phyloP scores from a whole-genome alignment of 1,284 basidiomycete genomes.

The Ceratobasidium sp. region DNA sequence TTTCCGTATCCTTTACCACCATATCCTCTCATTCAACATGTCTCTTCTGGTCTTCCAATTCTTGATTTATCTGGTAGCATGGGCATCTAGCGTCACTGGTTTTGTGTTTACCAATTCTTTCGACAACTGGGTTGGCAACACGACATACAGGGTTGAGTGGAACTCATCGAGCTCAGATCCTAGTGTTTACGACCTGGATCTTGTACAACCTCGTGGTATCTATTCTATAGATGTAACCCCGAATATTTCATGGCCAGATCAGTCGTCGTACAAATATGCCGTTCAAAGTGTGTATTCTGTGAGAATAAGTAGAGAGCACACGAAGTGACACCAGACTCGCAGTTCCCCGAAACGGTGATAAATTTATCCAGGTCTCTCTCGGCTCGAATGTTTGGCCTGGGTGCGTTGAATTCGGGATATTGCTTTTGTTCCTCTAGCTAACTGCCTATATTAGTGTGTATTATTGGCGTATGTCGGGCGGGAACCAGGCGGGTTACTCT shows the following conservation, averaged over 20 bases:
- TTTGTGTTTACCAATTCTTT: conserved; percentile 31
- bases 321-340: not conserved
- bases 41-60: not conserved
- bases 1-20: not conserved
- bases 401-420: not conserved
- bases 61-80: conserved; percentile 2
- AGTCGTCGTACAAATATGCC: conserved; percentile 12
- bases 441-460: not conserved
- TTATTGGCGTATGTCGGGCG: not conserved
- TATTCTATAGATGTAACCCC: not conserved
- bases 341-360: conserved; percentile 14
- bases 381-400: conserved; percentile 2
- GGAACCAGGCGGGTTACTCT: no score
- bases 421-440: not conserved
- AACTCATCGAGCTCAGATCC: conserved; percentile 16
- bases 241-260: conserved; percentile 5
- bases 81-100: not conserved
- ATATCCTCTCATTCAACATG: not conserved
- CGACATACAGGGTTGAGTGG: conserved; percentile 20
- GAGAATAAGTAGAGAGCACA: not conserved
- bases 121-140: conserved; percentile 28
- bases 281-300: conserved; percentile 8
- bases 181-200: conserved; percentile 2
- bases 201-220: conserved; percentile 6
- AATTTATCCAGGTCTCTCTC: conserved; percentile 11